Evolutionary conservation across 2,329 filamentous ascomycete genomes (phyloP).

Genomic region (Colletotrichum navitas): DNA sequence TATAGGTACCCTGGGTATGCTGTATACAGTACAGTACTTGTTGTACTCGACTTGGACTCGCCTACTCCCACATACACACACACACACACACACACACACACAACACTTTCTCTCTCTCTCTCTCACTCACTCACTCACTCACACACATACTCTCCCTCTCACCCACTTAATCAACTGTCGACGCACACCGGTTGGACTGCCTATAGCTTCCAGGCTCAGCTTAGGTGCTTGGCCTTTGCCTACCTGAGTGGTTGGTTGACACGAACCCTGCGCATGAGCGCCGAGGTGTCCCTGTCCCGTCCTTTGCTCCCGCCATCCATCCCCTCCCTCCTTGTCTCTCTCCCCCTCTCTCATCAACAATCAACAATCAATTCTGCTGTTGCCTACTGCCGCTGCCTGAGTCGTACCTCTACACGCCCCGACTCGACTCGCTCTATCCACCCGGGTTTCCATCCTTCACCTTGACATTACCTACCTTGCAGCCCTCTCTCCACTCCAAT

Average conservation of each 20-base stretch:
- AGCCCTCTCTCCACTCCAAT: slow-evolving; percentile 3
- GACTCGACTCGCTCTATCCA: slow-evolving; percentile 29
- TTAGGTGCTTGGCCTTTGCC: not conserved
- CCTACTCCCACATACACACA: not conserved
- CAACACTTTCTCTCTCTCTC: not conserved
- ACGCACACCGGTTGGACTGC: not conserved
- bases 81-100: no score
- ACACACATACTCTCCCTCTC: no score
- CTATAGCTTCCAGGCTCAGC: not conserved
- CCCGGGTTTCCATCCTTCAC: not conserved
- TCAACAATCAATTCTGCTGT: not conserved
- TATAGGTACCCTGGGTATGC: not conserved
- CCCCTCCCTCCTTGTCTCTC: slow-evolving; percentile 6
- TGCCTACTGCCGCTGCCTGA: slow-evolving; percentile 21
- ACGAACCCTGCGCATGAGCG: not conserved
- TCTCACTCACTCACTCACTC: not conserved
- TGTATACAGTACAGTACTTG: not conserved
- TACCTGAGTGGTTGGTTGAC: no score
- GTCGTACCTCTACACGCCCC: slow-evolving; percentile 12
- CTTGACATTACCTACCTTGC: slow-evolving; percentile 3
- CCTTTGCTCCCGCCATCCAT: slow-evolving; percentile 28
- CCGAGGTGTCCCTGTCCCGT: not conserved
- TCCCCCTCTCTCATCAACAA: slow-evolving; percentile 8
- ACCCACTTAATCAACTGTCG: not conserved
- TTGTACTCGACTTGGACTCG: not conserved